Evolutionary conservation across 345 rosid genomes (phyloP).

Genomic region (Acer campestre): DNA sequence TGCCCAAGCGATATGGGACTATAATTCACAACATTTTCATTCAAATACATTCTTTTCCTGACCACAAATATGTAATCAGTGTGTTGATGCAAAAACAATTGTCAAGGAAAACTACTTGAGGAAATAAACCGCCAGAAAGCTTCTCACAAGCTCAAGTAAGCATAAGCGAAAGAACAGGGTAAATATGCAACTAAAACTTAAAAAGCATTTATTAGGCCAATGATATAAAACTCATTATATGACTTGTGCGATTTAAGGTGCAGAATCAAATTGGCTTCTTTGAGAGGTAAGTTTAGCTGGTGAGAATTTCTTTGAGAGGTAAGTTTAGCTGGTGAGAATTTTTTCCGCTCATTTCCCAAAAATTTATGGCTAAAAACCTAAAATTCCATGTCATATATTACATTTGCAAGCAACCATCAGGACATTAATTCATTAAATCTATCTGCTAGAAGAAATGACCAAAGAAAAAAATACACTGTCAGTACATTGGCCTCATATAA

Average conservation of each 20-base stretch:
- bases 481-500: background rate
- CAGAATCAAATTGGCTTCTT: background rate
- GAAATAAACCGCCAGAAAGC: background rate
- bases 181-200: too few species aligned
- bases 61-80: background rate
- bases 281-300: background rate
- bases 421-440: background rate
- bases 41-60: background rate
- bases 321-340: background rate
- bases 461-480: background rate
- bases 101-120: background rate
- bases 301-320: background rate
- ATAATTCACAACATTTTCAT: background rate
- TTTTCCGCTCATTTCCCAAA: background rate
- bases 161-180: background rate
- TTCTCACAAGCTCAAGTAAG: background rate
- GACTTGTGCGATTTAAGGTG: background rate
- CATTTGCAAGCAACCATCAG: background rate
- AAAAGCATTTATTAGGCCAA: background rate
- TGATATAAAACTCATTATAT: background rate
- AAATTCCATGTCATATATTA: background rate
- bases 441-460: background rate
- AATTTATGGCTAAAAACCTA: background rate
- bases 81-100: background rate
- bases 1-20: too few species aligned